A percentile compares a stretch with the other conserved stretches of the same genome.
Evolutionary conservation across 148 eudicot genomes (phyloP).

Genomic region (Euryodendron excelsum): DNA sequence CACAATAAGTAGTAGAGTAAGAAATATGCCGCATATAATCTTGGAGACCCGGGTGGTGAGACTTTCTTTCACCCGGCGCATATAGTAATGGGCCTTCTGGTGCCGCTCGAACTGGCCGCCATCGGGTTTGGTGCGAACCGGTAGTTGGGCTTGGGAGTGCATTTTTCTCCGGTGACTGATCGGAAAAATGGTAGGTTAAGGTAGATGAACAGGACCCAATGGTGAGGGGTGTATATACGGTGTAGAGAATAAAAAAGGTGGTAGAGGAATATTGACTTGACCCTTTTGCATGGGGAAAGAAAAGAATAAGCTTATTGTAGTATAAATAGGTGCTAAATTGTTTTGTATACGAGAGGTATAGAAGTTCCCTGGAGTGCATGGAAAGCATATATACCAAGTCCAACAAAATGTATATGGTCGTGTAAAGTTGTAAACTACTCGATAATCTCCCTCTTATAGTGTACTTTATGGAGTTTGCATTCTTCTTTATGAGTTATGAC

Average conservation of each 20-base stretch:
- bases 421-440: no score
- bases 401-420: neutral
- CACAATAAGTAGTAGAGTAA: constrained; percentile 46
- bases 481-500: no score
- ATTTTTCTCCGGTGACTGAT: neutral
- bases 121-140: constrained; percentile 9
- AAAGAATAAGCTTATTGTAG: constrained; percentile 17
- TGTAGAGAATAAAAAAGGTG: neutral
- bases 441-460: no score
- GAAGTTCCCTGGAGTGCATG: constrained; percentile 7
- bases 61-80: constrained; percentile 69
- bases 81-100: constrained; percentile 57
- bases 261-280: neutral
- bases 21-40: constrained; percentile 56
- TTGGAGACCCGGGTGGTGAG: constrained; percentile 66
- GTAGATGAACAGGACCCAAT: constrained; percentile 11
- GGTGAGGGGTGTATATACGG: neutral
- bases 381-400: constrained; percentile 11
- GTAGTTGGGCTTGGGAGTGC: constrained; percentile 14
- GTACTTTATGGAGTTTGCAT: no score
- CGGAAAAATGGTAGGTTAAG: neutral
- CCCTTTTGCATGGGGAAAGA: constrained; percentile 20
- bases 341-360: neutral
- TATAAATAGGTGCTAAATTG: neutral
- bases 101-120: constrained; percentile 27